Evolutionary conservation across 352 stramenopile species (phyloP).

Genomic region (Globisporangium orthogonon): DNA sequence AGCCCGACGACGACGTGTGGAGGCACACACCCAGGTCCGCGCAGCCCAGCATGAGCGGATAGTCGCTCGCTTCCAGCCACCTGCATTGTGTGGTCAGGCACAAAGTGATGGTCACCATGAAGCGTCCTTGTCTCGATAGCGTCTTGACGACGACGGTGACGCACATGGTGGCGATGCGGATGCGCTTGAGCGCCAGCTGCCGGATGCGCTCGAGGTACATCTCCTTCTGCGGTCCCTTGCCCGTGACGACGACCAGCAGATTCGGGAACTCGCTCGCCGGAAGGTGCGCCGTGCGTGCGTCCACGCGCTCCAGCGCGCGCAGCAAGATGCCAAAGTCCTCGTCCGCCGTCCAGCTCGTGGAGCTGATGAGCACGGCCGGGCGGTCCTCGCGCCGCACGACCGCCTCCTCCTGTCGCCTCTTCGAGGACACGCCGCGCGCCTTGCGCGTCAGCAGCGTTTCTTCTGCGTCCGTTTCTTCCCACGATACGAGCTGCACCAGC

Average conservation of each 20-base stretch:
- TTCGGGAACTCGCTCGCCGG: conserved; percentile 53
- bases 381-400: conserved; percentile 41
- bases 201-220: conserved; percentile 86
- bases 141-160: not conserved
- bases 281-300: conserved; percentile 41
- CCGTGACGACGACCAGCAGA: conserved; percentile 94
- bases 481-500: conserved; percentile 22
- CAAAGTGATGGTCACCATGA: not conserved
- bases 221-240: conserved; percentile 94
- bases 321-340: conserved; percentile 99
- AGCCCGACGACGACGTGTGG: conserved; percentile 97
- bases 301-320: conserved; percentile 81
- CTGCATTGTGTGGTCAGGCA: conserved; percentile 12
- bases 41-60: conserved; percentile 92
- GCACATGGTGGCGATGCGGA: conserved; percentile 86
- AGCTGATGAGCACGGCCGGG: conserved; percentile 86
- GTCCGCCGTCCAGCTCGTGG: conserved; percentile 98
- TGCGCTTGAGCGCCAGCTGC: conserved; percentile 64
- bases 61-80: conserved; percentile 96
- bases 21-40: conserved; percentile 97
- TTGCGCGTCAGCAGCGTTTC: conserved; percentile 64
- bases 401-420: conserved; percentile 15
- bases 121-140: no score
- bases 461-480: conserved; percentile 22
- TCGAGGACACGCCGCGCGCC: conserved; percentile 11